phyloP scores from a whole-genome alignment of 225 moss, liverwort and hornwort species.

The Marchantia paleacea region DNA sequence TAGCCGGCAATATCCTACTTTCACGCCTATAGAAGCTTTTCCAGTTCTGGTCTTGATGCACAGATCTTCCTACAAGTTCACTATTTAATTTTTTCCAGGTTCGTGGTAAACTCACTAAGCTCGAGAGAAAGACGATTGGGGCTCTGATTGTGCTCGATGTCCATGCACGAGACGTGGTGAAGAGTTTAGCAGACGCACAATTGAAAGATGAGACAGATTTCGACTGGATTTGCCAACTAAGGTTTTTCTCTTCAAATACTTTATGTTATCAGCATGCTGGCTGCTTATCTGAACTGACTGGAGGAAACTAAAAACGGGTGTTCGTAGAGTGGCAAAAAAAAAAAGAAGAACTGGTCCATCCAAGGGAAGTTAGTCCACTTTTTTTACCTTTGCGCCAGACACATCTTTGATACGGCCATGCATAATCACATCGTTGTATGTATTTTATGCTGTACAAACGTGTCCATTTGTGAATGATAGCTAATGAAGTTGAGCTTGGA shows the following conservation, averaged over 20 bases:
- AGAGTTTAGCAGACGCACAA: slow-evolving; percentile 66
- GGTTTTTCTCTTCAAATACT: slow-evolving; percentile 30
- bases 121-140: slow-evolving; percentile 81
- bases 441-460: background rate
- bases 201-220: slow-evolving; percentile 71
- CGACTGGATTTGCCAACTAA: slow-evolving; percentile 79
- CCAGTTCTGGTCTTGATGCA: background rate
- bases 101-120: slow-evolving; percentile 58
- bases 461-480: background rate
- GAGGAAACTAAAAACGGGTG: background rate
- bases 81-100: slow-evolving; percentile 36
- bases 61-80: background rate
- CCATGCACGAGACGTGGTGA: slow-evolving; percentile 72
- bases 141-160: slow-evolving; percentile 77
- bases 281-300: background rate
- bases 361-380: background rate
- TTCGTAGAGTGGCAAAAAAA: background rate
- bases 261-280: background rate
- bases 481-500: background rate
- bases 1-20: background rate
- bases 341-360: background rate
- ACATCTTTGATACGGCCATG: background rate
- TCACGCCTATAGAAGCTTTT: background rate
- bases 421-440: background rate
- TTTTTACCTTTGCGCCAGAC: background rate